Conservation (phyloP, 768 basidiomycete genomes). For the Tephrocybe rancida region DNA sequence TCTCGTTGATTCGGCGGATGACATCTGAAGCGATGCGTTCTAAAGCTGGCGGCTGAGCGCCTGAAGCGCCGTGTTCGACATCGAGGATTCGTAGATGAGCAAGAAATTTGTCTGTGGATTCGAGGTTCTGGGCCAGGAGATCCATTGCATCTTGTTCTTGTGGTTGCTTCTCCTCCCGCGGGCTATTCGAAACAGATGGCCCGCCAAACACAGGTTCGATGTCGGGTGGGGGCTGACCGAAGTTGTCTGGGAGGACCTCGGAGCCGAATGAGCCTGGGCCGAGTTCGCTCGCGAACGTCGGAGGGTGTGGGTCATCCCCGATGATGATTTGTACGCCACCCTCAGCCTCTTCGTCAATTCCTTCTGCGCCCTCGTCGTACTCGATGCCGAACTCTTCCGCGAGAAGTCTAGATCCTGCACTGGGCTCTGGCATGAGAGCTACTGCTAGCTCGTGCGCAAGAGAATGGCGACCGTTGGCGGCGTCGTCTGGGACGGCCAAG, state of each 20-base stretch:
- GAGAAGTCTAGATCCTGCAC: slow-evolving; percentile 71
- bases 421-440: slow-evolving; percentile 87
- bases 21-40: slow-evolving; percentile 76
- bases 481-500: slow-evolving; percentile 41
- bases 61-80: slow-evolving; percentile 41
- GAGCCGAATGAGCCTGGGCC: slow-evolving; percentile 29
- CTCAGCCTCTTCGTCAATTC: slow-evolving; percentile 58
- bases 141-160: slow-evolving; percentile 72
- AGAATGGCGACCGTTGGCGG: slow-evolving; percentile 57
- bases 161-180: slow-evolving; percentile 28
- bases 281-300: slow-evolving; percentile 50
- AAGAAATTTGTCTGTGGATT: slow-evolving; percentile 79
- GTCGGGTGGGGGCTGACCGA: slow-evolving; percentile 31
- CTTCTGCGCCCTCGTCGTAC: slow-evolving; percentile 86
- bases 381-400: slow-evolving; percentile 91
- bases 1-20: slow-evolving; percentile 77
- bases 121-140: slow-evolving; percentile 71
- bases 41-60: slow-evolving; percentile 46
- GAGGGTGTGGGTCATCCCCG: slow-evolving; percentile 25
- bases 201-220: slow-evolving; percentile 49
- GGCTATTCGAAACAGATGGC: slow-evolving; percentile 32
- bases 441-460: slow-evolving; percentile 87
- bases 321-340: slow-evolving; percentile 33
- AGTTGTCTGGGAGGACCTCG: slow-evolving; percentile 27
- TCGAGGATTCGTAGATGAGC: slow-evolving; percentile 73